Conservation (phyloP, 2,329 filamentous ascomycete species). For the Pseudogymnoascus sp. region DNA sequence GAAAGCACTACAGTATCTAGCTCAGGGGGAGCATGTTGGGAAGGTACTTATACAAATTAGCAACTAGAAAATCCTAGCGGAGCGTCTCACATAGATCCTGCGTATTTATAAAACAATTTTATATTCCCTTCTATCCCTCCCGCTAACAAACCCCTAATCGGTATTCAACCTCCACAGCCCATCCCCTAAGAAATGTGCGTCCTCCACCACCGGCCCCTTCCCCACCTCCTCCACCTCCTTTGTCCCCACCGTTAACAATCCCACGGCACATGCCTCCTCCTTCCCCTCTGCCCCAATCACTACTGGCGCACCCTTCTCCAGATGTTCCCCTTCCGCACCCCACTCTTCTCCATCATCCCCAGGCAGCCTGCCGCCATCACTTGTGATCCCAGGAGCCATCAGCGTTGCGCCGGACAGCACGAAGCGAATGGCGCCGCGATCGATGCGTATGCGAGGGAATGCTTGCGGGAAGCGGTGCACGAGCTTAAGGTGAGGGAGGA, state of each 20-base stretch:
- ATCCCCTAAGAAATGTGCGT: constrained; percentile 88
- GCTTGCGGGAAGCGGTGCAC: constrained; percentile 82
- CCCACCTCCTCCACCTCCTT: constrained; percentile 89
- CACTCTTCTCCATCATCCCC: constrained; percentile 30
- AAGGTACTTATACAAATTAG: constrained; percentile 37
- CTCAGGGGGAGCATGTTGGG: constrained; percentile 40
- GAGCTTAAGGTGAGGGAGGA: constrained; percentile 81
- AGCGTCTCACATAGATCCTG: background rate
- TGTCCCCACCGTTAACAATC: constrained; percentile 73
- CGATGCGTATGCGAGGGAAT: constrained; percentile 80
- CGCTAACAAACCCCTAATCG: constrained; percentile 14
- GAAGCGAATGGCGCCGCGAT: constrained; percentile 93
- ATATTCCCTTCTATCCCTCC: background rate
- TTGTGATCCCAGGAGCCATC: constrained; percentile 92
- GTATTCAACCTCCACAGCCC: constrained; percentile 64
- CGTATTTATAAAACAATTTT: background rate
- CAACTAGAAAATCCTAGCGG: no score
- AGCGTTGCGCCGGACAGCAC: constrained; percentile 87
- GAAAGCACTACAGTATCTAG: constrained; percentile 37
- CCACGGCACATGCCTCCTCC: constrained; percentile 81
- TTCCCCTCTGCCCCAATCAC: constrained; percentile 91
- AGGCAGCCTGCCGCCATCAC: constrained; percentile 71
- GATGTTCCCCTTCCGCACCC: constrained; percentile 46
- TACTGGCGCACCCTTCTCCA: constrained; percentile 75
- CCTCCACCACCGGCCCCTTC: constrained; percentile 90